Base-by-base conservation (phyloP, 495 filamentous ascomycete species). In the Daldinia loculata region DNA sequence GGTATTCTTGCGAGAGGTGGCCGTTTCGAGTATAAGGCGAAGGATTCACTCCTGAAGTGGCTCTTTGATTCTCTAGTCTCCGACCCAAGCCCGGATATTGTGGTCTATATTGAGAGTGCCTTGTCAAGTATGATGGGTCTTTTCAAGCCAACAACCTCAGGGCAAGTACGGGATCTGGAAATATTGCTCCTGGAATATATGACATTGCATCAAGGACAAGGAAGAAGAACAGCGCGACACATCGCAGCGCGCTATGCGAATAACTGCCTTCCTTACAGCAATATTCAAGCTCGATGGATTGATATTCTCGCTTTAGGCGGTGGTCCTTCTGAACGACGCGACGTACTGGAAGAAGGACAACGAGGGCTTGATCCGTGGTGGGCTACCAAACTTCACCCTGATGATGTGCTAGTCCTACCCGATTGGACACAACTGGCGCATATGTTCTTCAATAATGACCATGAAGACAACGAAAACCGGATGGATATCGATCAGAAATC, bases 241-340 rank as follows among this genome's bases (percentile, higher is more conserved):
- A 88, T 91, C 19, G 91, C 91, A n/a, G 87, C 95, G 4, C 90
- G 93, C 26, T 98, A 94, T 83, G 91, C 93, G 3, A 98, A 98
- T 72, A 84, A 91, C n/a, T 97, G 93, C 72, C 83, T 99, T 11
- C 89, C 90, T 2, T 98, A 91, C 67, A 83, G 80, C 38, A 93
- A 96, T 74, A 84, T 93, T 12, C 83, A 88, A 22, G 95, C 90
- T 41, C 88, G 95, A 50, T 98, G 93, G 93, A 91, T 96, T 53
- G 87, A 97, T 79, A 83, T 98, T 32, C 84, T 97, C 67, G 93
- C 93, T 43, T 78, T 96, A 45, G 87, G 90, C 38, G 84, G 84
- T 19, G 85, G 85, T 1, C 80, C 82, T 4, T 82, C 84, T 36
- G 89, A 93, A 73, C 86, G 91, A 53, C 90, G 90, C 43, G 95